phyloP scores from a whole-genome alignment of 2,329 filamentous ascomycete genomes.

The Beauveria rudraprayagi region DNA sequence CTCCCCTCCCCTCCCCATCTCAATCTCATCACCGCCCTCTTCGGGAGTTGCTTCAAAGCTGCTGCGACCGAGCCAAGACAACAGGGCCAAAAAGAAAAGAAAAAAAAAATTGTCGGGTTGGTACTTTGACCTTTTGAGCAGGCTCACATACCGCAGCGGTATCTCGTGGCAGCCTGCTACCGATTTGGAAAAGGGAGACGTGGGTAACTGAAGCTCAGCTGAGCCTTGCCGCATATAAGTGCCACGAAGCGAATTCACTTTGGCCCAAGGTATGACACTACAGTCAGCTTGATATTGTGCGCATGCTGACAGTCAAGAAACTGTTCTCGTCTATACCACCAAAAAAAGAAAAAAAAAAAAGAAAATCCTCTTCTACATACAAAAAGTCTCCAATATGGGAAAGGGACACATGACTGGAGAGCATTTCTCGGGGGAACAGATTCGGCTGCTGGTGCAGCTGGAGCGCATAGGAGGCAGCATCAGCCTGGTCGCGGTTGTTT shows the following conservation, averaged over 20 bases:
- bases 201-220: not conserved
- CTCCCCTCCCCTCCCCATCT: not conserved
- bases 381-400: constrained; percentile 1
- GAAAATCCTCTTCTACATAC: not conserved
- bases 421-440: constrained; percentile 27
- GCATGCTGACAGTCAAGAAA: not conserved
- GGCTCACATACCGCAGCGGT: not conserved
- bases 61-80: not conserved
- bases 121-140: too few relatives aligned
- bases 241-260: not conserved
- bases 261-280: not conserved
- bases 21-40: not conserved
- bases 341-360: not conserved
- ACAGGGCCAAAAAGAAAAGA: not conserved
- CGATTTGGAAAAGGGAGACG: not conserved
- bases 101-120: too few relatives aligned
- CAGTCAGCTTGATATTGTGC: not conserved
- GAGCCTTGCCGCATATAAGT: constrained; percentile 3
- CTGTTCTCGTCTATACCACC: not conserved
- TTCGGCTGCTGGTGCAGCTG: constrained; percentile 35
- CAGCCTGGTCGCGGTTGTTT: constrained; percentile 41
- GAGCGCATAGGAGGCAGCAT: constrained; percentile 47
- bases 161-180: not conserved
- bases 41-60: not conserved
- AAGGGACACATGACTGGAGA: constrained; percentile 13